phyloP scores from a whole-genome alignment of 2,329 filamentous ascomycete genomes.

The Fusarium guadeloupense region DNA sequence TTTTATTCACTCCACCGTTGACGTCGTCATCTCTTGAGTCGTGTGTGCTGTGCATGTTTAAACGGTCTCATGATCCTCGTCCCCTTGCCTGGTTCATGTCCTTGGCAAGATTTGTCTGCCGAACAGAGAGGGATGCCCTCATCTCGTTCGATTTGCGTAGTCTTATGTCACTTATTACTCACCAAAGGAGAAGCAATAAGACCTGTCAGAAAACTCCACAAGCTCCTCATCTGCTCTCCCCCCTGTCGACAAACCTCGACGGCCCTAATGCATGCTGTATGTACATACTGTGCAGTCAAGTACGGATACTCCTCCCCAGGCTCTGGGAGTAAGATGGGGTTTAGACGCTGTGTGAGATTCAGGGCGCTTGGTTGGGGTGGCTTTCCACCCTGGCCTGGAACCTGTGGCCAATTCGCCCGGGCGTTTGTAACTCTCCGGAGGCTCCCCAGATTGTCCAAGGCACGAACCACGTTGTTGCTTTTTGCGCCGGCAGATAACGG shows the following conservation, averaged over 20 bases:
- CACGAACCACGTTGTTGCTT: conserved; percentile 1
- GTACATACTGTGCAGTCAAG: neutral
- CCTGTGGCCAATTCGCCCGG: conserved; percentile 18
- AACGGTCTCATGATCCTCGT: conserved; percentile 8
- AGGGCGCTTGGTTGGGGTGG: conserved; percentile 36
- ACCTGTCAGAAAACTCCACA: conserved; percentile 11
- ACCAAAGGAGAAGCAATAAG: conserved; percentile 15
- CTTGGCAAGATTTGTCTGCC: neutral
- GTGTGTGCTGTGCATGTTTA: neutral
- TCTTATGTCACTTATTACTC: neutral
- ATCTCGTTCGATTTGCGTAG: conserved; percentile 7
- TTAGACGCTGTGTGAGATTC: conserved; percentile 38
- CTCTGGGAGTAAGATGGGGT: conserved; percentile 22
- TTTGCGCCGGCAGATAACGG: conserved; percentile 3
- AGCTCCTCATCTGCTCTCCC: conserved; percentile 18
- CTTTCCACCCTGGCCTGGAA: conserved; percentile 16
- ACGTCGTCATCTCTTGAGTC: neutral
- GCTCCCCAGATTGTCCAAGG: conserved; percentile 5
- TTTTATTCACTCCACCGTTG: conserved; percentile 9
- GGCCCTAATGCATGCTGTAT: conserved; percentile 6
- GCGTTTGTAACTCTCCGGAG: conserved; percentile 1
- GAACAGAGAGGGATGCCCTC: neutral
- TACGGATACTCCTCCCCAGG: neutral
- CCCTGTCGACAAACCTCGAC: conserved; percentile 19
- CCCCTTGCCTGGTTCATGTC: conserved; percentile 1